Evolutionary conservation across 257 asterid species (phyloP).

Genomic region (Solanum neorickii): DNA sequence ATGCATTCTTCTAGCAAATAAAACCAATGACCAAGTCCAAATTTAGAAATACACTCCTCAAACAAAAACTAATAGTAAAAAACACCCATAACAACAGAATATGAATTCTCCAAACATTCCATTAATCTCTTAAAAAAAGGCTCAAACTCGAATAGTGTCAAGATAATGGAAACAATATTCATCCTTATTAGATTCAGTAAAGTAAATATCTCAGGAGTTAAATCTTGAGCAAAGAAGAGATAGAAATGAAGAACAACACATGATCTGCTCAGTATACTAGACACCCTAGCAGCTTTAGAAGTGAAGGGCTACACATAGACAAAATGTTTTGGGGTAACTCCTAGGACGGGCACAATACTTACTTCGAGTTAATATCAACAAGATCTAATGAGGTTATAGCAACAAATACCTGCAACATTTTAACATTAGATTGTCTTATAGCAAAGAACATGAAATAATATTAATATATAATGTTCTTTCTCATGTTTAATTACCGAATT

Average conservation of each 20-base stretch:
- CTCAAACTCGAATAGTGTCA: neutral
- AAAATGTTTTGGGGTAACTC: neutral
- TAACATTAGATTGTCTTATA: neutral
- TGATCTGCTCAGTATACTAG: neutral
- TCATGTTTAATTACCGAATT: too few relatives aligned
- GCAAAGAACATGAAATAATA: neutral
- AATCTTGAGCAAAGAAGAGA: neutral
- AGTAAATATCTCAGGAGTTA: neutral
- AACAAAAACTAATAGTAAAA: too few relatives aligned
- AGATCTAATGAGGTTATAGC: neutral
- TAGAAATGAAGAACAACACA: neutral
- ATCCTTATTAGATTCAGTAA: neutral
- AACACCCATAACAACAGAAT: too few relatives aligned
- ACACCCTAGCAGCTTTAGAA: neutral
- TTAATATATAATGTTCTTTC: too few relatives aligned
- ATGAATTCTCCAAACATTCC: neutral
- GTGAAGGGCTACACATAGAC: neutral
- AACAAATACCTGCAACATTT: neutral
- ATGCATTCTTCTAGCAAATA: neutral
- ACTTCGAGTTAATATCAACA: neutral
- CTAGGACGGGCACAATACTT: neutral
- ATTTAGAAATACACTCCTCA: neutral
- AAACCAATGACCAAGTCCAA: too few relatives aligned
- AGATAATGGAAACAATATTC: neutral
- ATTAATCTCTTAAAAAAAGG: neutral